phyloP scores from a whole-genome alignment of 345 rosid genomes.

The Firmiana major region DNA sequence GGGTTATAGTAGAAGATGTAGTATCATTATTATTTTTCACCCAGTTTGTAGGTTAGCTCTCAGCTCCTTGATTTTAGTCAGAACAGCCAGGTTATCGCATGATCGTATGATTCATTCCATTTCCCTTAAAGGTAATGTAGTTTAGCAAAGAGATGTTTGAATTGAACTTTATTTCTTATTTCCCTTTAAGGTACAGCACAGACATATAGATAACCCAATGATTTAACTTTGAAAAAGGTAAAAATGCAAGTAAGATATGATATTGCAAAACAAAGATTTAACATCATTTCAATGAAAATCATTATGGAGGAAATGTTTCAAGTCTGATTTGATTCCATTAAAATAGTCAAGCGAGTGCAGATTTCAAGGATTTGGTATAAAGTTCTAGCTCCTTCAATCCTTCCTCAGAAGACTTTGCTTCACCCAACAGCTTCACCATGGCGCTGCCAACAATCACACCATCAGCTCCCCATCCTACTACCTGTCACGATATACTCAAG shows the following conservation, averaged over 20 bases:
- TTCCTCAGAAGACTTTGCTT: slow-evolving; percentile 68
- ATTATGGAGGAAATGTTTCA: neutral
- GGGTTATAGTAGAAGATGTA: neutral
- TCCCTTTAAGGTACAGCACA: neutral
- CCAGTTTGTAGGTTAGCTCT: neutral
- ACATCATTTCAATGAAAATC: neutral
- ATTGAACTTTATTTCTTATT: too few relatives aligned
- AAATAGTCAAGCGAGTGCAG: slow-evolving; percentile 44
- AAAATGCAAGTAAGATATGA: neutral
- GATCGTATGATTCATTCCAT: too few relatives aligned
- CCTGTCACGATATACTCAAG: slow-evolving; percentile 26
- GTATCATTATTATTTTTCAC: too few relatives aligned
- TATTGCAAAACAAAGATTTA: neutral
- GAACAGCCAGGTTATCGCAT: too few relatives aligned
- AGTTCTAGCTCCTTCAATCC: slow-evolving; percentile 61
- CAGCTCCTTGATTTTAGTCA: too few relatives aligned
- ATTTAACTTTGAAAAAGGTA: neutral
- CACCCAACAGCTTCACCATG: slow-evolving; percentile 65
- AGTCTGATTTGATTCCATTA: neutral
- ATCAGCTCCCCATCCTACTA: slow-evolving; percentile 87
- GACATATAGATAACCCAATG: neutral
- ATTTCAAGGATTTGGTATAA: slow-evolving; percentile 57
- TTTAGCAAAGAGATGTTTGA: too few relatives aligned
- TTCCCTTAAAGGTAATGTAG: too few relatives aligned
- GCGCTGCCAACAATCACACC: slow-evolving; percentile 89